Conservation (phyloP, 1,284 basidiomycete genomes). For the Neonothopanus nambi region DNA sequence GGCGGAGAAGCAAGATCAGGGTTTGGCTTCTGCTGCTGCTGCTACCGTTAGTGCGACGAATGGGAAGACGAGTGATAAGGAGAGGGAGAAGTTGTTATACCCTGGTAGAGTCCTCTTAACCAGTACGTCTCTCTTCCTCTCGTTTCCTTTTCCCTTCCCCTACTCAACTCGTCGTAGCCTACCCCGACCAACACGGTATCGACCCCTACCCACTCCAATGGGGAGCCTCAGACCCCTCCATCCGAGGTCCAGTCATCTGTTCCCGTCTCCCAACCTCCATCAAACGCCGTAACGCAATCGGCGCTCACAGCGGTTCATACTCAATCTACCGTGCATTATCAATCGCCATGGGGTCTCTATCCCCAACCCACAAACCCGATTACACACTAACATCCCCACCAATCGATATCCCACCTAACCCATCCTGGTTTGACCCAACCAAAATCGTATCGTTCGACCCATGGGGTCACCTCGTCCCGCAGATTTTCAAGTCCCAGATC, state of each 20-base stretch:
- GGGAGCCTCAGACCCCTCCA: constrained; percentile 69
- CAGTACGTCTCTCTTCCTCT: constrained; percentile 47
- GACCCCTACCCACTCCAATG: constrained; percentile 76
- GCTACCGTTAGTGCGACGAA: too few relatives aligned
- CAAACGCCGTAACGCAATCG: constrained; percentile 91
- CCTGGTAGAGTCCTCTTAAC: constrained; percentile 80
- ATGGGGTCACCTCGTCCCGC: constrained; percentile 89
- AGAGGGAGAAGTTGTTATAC: constrained; percentile 73
- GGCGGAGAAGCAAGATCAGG: not conserved
- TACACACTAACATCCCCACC: constrained; percentile 90
- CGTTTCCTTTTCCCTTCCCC: too few relatives aligned
- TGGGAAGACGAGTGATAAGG: constrained; percentile 53
- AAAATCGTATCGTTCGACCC: constrained; percentile 97
- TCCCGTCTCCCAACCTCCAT: constrained; percentile 84
- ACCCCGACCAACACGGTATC: constrained; percentile 50
- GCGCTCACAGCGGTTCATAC: constrained; percentile 92
- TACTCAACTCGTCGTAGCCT: constrained; percentile 21
- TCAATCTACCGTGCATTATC: constrained; percentile 93
- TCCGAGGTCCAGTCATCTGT: constrained; percentile 88
- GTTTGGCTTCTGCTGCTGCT: not conserved
- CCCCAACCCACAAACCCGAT: constrained; percentile 85
- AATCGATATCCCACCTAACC: constrained; percentile 78
- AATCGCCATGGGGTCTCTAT: constrained; percentile 88
- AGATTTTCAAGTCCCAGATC: constrained; percentile 71
- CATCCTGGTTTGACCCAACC: constrained; percentile 66